Conservation (phyloP, 2,329 filamentous ascomycete genomes). For the Clarireedia monteithiana region DNA sequence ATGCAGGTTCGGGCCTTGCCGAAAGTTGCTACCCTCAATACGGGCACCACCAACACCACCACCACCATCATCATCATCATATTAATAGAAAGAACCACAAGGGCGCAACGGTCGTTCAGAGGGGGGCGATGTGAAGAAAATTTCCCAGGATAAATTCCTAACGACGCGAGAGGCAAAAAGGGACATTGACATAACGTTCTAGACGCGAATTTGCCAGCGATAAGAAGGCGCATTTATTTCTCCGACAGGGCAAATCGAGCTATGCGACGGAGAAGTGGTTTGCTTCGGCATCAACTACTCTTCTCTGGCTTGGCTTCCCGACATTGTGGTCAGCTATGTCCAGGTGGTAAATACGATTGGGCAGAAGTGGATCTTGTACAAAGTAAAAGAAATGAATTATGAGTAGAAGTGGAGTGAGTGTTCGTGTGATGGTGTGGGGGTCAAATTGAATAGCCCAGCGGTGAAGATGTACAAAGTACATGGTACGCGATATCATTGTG, state of each 20-base stretch:
- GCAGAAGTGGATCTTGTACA: not conserved
- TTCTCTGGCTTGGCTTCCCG: not conserved
- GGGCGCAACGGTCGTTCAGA: not conserved
- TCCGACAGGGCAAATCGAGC: not conserved
- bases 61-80: too few species aligned
- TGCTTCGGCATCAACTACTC: not conserved
- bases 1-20: too few species aligned
- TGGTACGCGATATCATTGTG: not conserved
- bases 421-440: not conserved
- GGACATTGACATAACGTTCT: not conserved
- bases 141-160: not conserved
- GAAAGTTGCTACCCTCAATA: too few species aligned
- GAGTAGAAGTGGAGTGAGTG: not conserved
- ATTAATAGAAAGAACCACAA: too few species aligned
- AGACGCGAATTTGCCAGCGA: not conserved
- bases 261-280: not conserved
- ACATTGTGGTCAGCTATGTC: not conserved
- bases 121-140: not conserved
- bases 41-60: too few species aligned
- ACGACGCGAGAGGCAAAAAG: not conserved
- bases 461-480: not conserved
- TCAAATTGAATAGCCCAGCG: not conserved
- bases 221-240: not conserved
- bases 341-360: not conserved
- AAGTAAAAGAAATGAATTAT: not conserved